These are phyloP conservation scores for Coemansia sp. DNA, from an alignment of 192 early-diverging fungal species.

Conservation along the genomic window DNA sequence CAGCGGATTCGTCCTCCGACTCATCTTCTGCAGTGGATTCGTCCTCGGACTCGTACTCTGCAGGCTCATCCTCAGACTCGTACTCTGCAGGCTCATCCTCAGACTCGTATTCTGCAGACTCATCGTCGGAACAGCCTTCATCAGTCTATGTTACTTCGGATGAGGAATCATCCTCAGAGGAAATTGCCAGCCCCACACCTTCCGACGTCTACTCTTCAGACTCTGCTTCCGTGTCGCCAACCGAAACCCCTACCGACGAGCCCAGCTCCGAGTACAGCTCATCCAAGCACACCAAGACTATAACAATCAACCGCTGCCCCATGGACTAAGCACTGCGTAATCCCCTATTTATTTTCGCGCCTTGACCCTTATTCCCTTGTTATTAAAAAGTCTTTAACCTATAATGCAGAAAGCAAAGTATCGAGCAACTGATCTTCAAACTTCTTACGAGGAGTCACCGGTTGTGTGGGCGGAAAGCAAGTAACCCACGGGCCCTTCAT, in stretches of 20 bases:
- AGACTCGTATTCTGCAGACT: too few relatives aligned
- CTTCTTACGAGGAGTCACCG: background rate
- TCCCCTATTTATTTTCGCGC: background rate
- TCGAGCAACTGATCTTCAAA: conserved; percentile 36
- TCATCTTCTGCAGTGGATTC: too few relatives aligned
- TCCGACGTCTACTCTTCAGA: background rate
- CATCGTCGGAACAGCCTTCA: background rate
- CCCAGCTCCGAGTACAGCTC: background rate
- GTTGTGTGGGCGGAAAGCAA: conserved; percentile 26
- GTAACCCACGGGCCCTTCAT: conserved; percentile 31
- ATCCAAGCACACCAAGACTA: background rate
- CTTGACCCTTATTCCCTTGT: background rate
- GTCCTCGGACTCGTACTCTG: too few relatives aligned
- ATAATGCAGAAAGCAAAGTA: conserved; percentile 22
- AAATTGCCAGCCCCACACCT: background rate
- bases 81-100: too few relatives aligned
- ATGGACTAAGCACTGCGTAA: background rate
- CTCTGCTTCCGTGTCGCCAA: background rate
- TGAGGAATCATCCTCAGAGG: background rate
- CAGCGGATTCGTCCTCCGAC: too few relatives aligned
- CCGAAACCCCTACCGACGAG: background rate
- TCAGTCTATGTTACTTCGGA: background rate
- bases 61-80: too few relatives aligned
- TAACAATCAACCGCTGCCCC: conserved; percentile 9
- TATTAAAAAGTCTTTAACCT: background rate